Percentiles rank a stretch among this genome's conserved stretches.
Conservation (phyloP, 345 rosid species). For the Ailanthus altissimus region DNA sequence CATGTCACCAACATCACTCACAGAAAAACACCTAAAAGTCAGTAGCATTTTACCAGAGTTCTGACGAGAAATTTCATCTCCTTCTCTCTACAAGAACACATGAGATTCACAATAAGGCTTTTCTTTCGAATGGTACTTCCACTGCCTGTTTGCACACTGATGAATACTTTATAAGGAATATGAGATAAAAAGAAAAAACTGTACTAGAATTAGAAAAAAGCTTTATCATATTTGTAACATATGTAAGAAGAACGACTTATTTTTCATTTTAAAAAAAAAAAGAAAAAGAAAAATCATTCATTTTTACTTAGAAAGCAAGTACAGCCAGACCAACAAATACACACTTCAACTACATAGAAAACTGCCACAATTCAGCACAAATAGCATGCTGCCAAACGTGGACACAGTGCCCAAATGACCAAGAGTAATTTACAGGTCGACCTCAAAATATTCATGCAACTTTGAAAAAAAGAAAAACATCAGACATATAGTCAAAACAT, state of each 20-base stretch:
- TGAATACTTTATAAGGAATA: constrained; percentile 36
- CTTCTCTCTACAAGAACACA: constrained; percentile 84
- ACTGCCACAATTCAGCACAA: not conserved
- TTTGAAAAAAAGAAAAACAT: not conserved
- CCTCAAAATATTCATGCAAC: too few species aligned
- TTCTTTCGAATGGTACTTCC: constrained; percentile 80
- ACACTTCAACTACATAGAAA: not conserved
- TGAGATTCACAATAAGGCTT: constrained; percentile 72
- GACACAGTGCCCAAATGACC: not conserved
- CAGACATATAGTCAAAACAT: too few species aligned
- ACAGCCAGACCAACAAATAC: not conserved
- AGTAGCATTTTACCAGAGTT: constrained; percentile 61
- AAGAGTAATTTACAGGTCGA: too few species aligned
- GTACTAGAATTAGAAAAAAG: too few species aligned
- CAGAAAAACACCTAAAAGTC: not conserved
- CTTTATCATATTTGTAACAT: not conserved
- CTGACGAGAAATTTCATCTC: constrained; percentile 89
- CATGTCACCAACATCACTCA: not conserved
- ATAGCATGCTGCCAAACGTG: not conserved
- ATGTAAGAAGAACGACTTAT: too few species aligned
- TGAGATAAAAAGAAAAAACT: constrained; percentile 4
- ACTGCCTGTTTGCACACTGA: constrained; percentile 82
- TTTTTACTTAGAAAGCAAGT: not conserved
- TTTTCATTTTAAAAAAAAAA: too few species aligned
- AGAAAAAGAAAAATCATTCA: too few species aligned